A percentile compares a stretch with the other conserved stretches of the same genome.
Evolutionary conservation across 371 early-diverging fungal genomes (phyloP).

Genomic region (Globomyces sp.): DNA sequence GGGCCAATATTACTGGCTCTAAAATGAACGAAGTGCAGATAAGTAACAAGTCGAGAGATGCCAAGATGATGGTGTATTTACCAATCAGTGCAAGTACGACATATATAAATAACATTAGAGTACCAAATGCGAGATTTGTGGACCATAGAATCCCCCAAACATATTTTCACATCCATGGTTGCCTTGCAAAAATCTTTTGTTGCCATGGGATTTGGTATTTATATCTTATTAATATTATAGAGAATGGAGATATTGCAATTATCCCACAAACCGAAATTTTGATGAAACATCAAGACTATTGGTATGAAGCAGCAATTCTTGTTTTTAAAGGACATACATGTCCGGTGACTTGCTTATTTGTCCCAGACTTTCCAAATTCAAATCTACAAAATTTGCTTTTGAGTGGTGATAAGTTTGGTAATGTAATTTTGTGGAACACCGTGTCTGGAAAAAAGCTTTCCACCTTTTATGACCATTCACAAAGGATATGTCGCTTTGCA

Average conservation of each 20-base stretch:
- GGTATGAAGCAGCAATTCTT: not conserved
- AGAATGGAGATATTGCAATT: slow-evolving; percentile 7
- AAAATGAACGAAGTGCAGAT: not conserved
- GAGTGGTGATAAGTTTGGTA: slow-evolving; percentile 64
- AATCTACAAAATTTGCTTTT: slow-evolving; percentile 31
- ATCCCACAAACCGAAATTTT: slow-evolving; percentile 9
- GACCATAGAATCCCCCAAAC: not conserved
- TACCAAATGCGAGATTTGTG: slow-evolving; percentile 4
- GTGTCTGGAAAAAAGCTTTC: slow-evolving; percentile 66
- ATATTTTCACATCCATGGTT: slow-evolving; percentile 4
- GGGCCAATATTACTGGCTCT: slow-evolving; percentile 12
- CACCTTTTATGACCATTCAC: slow-evolving; percentile 48
- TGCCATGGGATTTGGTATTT: slow-evolving; percentile 12
- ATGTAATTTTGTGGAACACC: slow-evolving; percentile 73
- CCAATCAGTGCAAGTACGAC: not conserved
- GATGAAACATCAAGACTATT: slow-evolving; percentile 4
- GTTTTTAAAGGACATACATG: not conserved
- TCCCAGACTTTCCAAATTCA: slow-evolving; percentile 16
- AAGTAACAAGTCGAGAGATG: not conserved
- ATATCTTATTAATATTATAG: not conserved
- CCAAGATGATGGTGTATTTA: not conserved
- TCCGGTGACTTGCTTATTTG: slow-evolving; percentile 31
- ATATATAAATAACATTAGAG: not conserved
- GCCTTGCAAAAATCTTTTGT: not conserved
- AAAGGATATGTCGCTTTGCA: slow-evolving; percentile 56